These are phyloP conservation scores for Rhizopogon sp. DNA, from an alignment of 768 basidiomycete genomes.

Conservation along the genomic window DNA sequence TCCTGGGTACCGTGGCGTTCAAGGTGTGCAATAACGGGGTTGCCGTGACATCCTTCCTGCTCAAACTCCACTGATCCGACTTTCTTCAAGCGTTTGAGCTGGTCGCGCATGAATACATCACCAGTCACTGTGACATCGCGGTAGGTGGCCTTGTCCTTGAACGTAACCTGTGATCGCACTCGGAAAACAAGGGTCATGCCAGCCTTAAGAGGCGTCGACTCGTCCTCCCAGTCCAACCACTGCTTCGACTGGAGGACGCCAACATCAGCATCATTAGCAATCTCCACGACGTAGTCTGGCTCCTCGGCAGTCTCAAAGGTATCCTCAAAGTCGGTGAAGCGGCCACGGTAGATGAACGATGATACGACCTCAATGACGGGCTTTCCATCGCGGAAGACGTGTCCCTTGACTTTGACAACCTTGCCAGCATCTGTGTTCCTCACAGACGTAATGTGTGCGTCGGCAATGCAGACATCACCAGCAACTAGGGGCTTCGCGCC, in stretches of 20 bases:
- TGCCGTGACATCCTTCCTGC: slow-evolving; percentile 84
- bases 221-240: slow-evolving; percentile 96
- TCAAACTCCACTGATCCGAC: slow-evolving; percentile 86
- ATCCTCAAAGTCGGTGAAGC: slow-evolving; percentile 89
- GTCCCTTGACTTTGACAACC: slow-evolving; percentile 84
- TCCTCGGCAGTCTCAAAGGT: slow-evolving; percentile 93
- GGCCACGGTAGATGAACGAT: slow-evolving; percentile 94
- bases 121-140: slow-evolving; percentile 78
- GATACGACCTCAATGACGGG: slow-evolving; percentile 93
- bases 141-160: slow-evolving; percentile 87
- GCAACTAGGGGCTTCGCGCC: slow-evolving; percentile 72
- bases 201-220: slow-evolving; percentile 66
- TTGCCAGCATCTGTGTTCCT: slow-evolving; percentile 90
- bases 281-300: slow-evolving; percentile 77
- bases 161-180: slow-evolving; percentile 77
- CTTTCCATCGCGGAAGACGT: slow-evolving; percentile 69
- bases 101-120: slow-evolving; percentile 82
- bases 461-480: slow-evolving; percentile 87
- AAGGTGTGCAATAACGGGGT: slow-evolving; percentile 90
- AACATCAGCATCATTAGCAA: slow-evolving; percentile 73
- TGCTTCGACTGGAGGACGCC: slow-evolving; percentile 94
- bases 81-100: slow-evolving; percentile 82
- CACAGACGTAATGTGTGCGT: slow-evolving; percentile 85
- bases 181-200: slow-evolving; percentile 90
- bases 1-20: slow-evolving; percentile 84